phyloP scores from a whole-genome alignment of 805 yeast genomes.

The Yueomyces sp. region DNA sequence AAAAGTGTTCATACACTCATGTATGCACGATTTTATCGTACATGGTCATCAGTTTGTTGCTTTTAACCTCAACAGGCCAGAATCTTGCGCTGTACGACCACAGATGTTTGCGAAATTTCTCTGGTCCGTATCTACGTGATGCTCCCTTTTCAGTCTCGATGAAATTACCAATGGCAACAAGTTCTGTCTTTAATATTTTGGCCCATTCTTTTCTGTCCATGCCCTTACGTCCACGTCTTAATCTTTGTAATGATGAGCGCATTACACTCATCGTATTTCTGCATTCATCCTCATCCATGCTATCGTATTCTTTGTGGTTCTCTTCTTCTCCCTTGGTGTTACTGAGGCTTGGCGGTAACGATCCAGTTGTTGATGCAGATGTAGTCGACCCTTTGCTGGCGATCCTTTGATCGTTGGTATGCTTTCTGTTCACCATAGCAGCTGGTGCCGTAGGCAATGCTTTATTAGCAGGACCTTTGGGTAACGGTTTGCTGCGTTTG shows the following conservation, averaged over 20 bases:
- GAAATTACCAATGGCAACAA: conserved; percentile 56
- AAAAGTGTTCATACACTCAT: background rate
- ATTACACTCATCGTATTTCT: conserved; percentile 50
- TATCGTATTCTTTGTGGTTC: conserved; percentile 42
- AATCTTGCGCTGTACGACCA: conserved; percentile 77
- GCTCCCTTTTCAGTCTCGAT: conserved; percentile 29
- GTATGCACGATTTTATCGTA: conserved; percentile 37
- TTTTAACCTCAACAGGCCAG: conserved; percentile 82
- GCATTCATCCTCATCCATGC: conserved; percentile 65
- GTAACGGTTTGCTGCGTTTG: conserved; percentile 16
- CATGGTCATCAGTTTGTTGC: conserved; percentile 63
- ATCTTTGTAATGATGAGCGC: conserved; percentile 45
- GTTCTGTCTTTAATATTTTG: conserved; percentile 45
- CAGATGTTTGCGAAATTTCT: conserved; percentile 43
- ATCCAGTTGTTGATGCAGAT: background rate
- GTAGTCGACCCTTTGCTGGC: conserved; percentile 1
- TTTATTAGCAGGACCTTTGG: conserved; percentile 17
- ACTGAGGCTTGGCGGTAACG: background rate
- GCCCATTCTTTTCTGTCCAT: conserved; percentile 70
- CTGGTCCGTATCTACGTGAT: conserved; percentile 19
- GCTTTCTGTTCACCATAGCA: conserved; percentile 5
- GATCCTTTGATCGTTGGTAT: background rate
- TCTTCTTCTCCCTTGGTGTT: conserved; percentile 2
- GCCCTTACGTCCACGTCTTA: conserved; percentile 59
- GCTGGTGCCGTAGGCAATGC: conserved; percentile 12